phyloP scores from a whole-genome alignment of 2,329 filamentous ascomycete genomes.

The Epichloe bromicola region DNA sequence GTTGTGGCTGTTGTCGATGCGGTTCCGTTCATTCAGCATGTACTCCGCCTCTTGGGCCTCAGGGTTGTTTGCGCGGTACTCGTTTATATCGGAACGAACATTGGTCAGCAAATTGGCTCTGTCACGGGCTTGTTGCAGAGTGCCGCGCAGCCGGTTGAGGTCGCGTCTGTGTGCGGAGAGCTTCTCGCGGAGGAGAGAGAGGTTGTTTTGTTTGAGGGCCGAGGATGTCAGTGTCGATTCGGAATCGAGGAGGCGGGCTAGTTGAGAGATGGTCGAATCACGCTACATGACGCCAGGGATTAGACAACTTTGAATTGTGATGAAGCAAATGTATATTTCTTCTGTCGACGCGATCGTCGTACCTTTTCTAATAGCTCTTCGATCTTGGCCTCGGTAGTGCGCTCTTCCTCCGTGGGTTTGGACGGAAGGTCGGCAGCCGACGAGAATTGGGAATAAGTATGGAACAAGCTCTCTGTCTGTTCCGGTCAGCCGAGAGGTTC shows the following conservation, averaged over 20 bases:
- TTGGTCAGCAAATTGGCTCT: constrained; percentile 82
- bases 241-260: constrained; percentile 81
- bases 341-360: neutral
- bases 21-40: constrained; percentile 80
- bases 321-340: neutral
- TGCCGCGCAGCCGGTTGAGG: constrained; percentile 58
- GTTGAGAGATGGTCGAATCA: constrained; percentile 67
- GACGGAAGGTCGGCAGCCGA: constrained; percentile 64
- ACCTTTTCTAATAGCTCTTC: constrained; percentile 73
- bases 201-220: constrained; percentile 93
- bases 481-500: neutral
- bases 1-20: constrained; percentile 79
- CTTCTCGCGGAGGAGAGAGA: constrained; percentile 81
- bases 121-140: constrained; percentile 67
- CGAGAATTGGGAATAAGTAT: constrained; percentile 84
- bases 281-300: constrained; percentile 40
- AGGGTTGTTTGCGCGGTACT: constrained; percentile 73
- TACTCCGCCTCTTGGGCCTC: constrained; percentile 84
- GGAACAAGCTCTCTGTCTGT: constrained; percentile 73
- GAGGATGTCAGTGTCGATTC: constrained; percentile 79
- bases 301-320: neutral
- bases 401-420: constrained; percentile 77
- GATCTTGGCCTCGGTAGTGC: constrained; percentile 64
- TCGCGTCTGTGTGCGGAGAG: constrained; percentile 78
- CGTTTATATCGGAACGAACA: constrained; percentile 82